phyloP scores from a whole-genome alignment of 164 flowering plant genomes.

The Echeveria elegans region DNA sequence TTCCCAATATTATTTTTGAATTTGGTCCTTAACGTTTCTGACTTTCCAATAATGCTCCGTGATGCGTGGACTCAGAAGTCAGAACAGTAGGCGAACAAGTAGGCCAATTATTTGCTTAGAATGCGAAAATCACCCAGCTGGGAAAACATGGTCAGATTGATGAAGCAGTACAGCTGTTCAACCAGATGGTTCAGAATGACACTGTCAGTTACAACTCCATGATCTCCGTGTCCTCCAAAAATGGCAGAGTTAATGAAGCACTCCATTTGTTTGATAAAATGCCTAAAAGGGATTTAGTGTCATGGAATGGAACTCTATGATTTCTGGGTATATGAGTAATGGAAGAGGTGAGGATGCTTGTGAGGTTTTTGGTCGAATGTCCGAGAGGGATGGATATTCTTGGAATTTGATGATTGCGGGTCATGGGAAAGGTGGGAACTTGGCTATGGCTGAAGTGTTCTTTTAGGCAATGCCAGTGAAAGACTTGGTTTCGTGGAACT shows the following conservation, averaged over 20 bases:
- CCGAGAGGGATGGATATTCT: constrained; percentile 16
- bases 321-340: constrained; percentile 18
- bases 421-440: constrained; percentile 19
- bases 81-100: background rate
- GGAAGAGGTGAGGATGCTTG: constrained; percentile 20
- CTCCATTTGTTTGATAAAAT: constrained; percentile 16
- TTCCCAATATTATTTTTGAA: no score
- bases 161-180: background rate
- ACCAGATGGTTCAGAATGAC: background rate
- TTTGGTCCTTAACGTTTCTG: background rate
- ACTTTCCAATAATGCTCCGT: no score
- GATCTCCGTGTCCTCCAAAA: constrained; percentile 22
- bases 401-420: constrained; percentile 29
- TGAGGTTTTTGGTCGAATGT: constrained; percentile 19
- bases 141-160: background rate
- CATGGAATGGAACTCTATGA: constrained; percentile 25
- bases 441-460: constrained; percentile 17
- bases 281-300: constrained; percentile 16
- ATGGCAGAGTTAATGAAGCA: constrained; percentile 17
- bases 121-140: background rate
- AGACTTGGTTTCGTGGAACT: constrained; percentile 26
- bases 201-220: constrained; percentile 7
- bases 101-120: background rate
- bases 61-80: background rate
- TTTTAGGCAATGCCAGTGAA: constrained; percentile 23